Evolutionary conservation across 177 flowering plant species (phyloP).

Genomic region (Vitis hybrid): DNA sequence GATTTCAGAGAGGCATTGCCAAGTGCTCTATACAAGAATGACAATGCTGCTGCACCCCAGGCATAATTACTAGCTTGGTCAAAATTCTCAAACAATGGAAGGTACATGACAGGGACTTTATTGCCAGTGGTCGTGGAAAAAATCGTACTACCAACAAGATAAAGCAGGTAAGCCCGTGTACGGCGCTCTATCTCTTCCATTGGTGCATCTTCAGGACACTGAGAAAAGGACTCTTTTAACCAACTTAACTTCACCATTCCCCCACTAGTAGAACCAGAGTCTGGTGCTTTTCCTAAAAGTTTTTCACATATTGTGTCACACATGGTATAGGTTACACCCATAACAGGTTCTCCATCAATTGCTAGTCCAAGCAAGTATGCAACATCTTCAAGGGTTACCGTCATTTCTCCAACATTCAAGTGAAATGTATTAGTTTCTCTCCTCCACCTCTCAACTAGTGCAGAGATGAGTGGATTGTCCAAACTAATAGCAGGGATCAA

Average conservation of each 20-base stretch:
- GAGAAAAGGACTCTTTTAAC: constrained; percentile 64
- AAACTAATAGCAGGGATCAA: constrained; percentile 64
- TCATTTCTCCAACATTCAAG: constrained; percentile 75
- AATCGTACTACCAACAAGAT: constrained; percentile 71
- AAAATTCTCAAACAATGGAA: constrained; percentile 67
- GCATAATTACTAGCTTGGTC: constrained; percentile 60
- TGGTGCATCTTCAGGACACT: constrained; percentile 55
- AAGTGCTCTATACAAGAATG: constrained; percentile 73
- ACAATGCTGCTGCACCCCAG: constrained; percentile 77
- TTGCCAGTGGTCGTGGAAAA: constrained; percentile 80
- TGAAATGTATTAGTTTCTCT: constrained; percentile 81
- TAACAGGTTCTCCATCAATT: constrained; percentile 72
- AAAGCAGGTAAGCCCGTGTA: constrained; percentile 70
- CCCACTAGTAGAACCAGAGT: constrained; percentile 64
- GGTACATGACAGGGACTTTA: constrained; percentile 78
- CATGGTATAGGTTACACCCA: constrained; percentile 59
- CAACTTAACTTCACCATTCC: constrained; percentile 86
- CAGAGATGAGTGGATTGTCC: constrained; percentile 74
- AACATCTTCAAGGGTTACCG: constrained; percentile 67
- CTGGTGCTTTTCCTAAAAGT: constrained; percentile 57
- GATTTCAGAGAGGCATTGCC: constrained; percentile 73
- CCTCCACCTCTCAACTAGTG: constrained; percentile 78
- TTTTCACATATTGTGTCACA: constrained; percentile 54
- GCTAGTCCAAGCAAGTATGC: constrained; percentile 57
- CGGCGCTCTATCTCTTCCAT: constrained; percentile 42